A percentile compares a stretch with the other conserved stretches of the same genome.
Evolutionary conservation across 345 rosid species (phyloP).

Genomic region (Corchorus capsularis): DNA sequence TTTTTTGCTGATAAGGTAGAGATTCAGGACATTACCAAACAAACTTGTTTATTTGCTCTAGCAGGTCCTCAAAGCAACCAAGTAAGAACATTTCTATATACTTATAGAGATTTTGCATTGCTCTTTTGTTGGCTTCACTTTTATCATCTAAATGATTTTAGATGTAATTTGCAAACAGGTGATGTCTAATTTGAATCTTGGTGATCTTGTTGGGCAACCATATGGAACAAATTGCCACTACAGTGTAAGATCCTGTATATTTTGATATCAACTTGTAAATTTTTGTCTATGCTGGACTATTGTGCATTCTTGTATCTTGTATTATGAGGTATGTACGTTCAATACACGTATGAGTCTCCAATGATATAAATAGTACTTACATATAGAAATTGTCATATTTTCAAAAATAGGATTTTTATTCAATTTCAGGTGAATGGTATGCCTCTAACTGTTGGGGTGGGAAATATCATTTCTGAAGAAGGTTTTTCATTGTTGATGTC

Average conservation of each 20-base stretch:
- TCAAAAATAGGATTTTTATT: not conserved
- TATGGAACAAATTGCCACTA: constrained; percentile 81
- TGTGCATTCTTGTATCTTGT: not conserved
- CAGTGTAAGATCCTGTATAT: constrained; percentile 50
- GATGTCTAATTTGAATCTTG: constrained; percentile 63
- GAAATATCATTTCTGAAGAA: constrained; percentile 64
- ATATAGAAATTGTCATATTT: too few relatives aligned
- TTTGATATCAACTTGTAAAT: constrained; percentile 2
- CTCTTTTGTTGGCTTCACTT: constrained; percentile 19
- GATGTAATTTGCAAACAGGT: constrained; percentile 50
- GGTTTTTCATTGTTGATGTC: constrained; percentile 81
- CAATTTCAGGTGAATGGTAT: constrained; percentile 66
- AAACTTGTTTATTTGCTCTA: constrained; percentile 69
- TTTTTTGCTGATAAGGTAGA: constrained; percentile 86
- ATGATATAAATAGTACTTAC: not conserved
- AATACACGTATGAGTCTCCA: too few relatives aligned
- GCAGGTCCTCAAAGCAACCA: constrained; percentile 69
- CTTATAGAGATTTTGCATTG: not conserved
- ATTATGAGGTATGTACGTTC: not conserved
- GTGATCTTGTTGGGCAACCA: constrained; percentile 75
- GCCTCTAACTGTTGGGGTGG: constrained; percentile 84
- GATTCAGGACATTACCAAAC: constrained; percentile 77
- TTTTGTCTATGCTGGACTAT: not conserved
- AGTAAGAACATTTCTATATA: constrained; percentile 41
- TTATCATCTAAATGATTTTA: constrained; percentile 19